These are phyloP conservation scores for Caryopteris hybrid DNA, from an alignment of 305 asterid genomes.

Conservation along the genomic window DNA sequence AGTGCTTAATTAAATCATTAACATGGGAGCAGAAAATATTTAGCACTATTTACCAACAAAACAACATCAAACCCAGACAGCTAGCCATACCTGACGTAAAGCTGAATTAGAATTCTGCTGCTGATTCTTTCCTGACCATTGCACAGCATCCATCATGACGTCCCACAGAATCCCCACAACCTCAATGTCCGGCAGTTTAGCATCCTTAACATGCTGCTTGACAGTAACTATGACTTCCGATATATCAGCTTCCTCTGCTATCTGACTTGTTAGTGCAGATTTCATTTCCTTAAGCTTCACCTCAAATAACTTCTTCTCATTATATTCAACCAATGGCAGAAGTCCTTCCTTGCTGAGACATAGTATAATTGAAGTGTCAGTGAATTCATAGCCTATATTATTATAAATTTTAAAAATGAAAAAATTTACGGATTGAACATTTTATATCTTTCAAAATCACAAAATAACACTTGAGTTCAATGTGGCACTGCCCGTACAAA, in stretches of 20 bases:
- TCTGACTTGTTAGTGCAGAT: slow-evolving; percentile 74
- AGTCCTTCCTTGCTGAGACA: slow-evolving; percentile 83
- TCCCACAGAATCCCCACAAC: slow-evolving; percentile 93
- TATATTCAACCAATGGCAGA: slow-evolving; percentile 71
- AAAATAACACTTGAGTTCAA: neutral
- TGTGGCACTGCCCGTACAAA: neutral
- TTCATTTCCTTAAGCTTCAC: slow-evolving; percentile 92
- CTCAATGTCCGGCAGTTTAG: slow-evolving; percentile 85
- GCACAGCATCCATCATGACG: slow-evolving; percentile 97
- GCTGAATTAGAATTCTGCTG: slow-evolving; percentile 94
- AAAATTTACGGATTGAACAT: neutral
- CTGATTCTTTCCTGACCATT: slow-evolving; percentile 98
- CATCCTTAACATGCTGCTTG: slow-evolving; percentile 90
- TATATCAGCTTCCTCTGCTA: slow-evolving; percentile 82
- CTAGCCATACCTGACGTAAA: slow-evolving; percentile 91
- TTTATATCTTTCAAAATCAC: neutral
- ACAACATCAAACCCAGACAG: too few species aligned
- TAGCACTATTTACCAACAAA: too few species aligned
- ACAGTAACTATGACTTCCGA: slow-evolving; percentile 94
- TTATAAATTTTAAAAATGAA: neutral
- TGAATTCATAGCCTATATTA: neutral
- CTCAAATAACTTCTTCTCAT: slow-evolving; percentile 85
- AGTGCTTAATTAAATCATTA: too few species aligned
- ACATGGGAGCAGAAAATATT: too few species aligned
- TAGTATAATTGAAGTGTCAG: neutral